Conservation (phyloP, 768 basidiomycete genomes). For the Lactarius evosmus region DNA sequence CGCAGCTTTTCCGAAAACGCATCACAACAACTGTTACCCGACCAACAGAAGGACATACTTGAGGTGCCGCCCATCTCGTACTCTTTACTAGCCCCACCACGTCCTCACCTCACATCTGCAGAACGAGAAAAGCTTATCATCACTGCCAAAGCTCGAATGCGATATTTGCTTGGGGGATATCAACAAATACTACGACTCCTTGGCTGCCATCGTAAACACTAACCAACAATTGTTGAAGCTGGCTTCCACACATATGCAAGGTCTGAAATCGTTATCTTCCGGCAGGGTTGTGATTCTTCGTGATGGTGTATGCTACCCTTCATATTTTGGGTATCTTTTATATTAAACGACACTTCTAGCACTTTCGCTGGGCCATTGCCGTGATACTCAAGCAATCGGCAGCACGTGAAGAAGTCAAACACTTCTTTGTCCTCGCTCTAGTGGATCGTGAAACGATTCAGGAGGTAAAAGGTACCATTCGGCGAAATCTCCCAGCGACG, state of each 20-base stretch:
- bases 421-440: conserved; percentile 68
- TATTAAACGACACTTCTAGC: conserved; percentile 44
- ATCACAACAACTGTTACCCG: conserved; percentile 86
- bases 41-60: conserved; percentile 83
- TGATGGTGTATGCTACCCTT: conserved; percentile 60
- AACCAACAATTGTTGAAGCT: conserved; percentile 63
- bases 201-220: conserved; percentile 53
- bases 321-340: neutral
- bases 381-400: conserved; percentile 65
- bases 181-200: conserved; percentile 69
- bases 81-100: conserved; percentile 1
- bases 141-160: conserved; percentile 65
- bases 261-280: conserved; percentile 59
- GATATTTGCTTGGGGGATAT: conserved; percentile 70
- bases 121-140: conserved; percentile 68
- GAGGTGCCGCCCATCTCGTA: conserved; percentile 51
- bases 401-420: conserved; percentile 47
- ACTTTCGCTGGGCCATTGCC: conserved; percentile 67
- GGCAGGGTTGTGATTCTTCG: conserved; percentile 84
- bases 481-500: conserved; percentile 2
- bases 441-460: conserved; percentile 62
- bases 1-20: conserved; percentile 98
- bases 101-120: conserved; percentile 35
- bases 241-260: conserved; percentile 58
- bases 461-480: conserved; percentile 47